Evolutionary conservation across 305 asterid species (phyloP).

Genomic region (Fraxinus sp.): DNA sequence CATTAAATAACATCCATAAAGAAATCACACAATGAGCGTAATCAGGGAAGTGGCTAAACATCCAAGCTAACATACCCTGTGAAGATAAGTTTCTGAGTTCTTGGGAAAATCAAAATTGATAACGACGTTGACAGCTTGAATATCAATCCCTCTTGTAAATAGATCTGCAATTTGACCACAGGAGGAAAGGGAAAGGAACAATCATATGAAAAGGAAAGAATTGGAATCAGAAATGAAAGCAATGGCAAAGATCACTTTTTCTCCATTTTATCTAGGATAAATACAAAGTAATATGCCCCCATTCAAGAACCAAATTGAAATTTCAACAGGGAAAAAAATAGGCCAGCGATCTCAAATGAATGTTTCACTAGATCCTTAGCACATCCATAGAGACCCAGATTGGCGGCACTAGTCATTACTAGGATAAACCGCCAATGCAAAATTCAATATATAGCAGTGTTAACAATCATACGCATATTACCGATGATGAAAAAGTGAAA

Average conservation of each 20-base stretch:
- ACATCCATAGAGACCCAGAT: not conserved
- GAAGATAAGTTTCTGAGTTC: constrained; percentile 88
- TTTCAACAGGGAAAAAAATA: not conserved
- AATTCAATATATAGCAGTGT: not conserved
- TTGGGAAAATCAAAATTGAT: constrained; percentile 91
- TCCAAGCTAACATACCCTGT: constrained; percentile 58
- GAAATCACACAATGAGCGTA: not conserved
- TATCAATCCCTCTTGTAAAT: constrained; percentile 92
- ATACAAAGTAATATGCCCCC: not conserved
- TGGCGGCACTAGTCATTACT: not conserved
- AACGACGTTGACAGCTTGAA: constrained; percentile 96
- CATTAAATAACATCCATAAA: constrained; percentile 17
- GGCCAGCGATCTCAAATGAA: not conserved
- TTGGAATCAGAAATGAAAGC: not conserved
- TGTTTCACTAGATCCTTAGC: not conserved
- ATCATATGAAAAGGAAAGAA: constrained; percentile 9
- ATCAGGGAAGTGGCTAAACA: not conserved
- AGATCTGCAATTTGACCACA: constrained; percentile 49
- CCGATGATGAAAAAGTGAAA: not conserved
- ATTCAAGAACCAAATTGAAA: not conserved
- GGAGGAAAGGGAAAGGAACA: not conserved
- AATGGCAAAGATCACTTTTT: not conserved
- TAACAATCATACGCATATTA: not conserved
- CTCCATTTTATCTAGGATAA: not conserved
- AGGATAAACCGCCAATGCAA: not conserved